Base-by-base conservation (phyloP, 371 early-diverging fungal genomes). In the Rhizopus delemar region DNA sequence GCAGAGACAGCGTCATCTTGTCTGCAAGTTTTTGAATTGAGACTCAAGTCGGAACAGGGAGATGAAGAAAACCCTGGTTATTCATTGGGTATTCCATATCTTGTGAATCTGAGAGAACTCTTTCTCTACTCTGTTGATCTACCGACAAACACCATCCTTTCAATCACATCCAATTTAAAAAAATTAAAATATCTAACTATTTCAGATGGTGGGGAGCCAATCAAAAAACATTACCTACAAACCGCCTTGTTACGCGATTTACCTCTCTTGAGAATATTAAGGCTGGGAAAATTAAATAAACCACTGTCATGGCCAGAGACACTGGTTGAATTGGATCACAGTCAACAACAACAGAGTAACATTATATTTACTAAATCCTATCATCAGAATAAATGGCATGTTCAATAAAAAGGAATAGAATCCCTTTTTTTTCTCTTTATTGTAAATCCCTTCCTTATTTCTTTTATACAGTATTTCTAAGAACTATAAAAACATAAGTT, bases 401-500 rank as follows among this genome's bases (percentile, higher is more conserved):
- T 55, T 55, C 41, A 34, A 34, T 34, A 51, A 15, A 34, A 46
- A 45, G 41, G n/a, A 22, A 35, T n/a, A 46, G 15, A 34, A 36
- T 12, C 31, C 11, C 41, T 38, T 29, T 34, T 59, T 16, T 53
- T 36, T 43, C 3, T 32, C 48, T 64, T 50, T 60, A 15, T 57
- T 50, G 35, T 51, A 56, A 51, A 56, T 41, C 33, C 59, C 34
- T 43, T n/a, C 29, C n/a, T 34, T 35, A 16, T 55, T 33, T 41
- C 51, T 22, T 66, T 66, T 73, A 73, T 57, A 68, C 70, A 46
- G 74, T 73, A 51, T 73, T 73, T 67, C 74, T 70, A 43, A 73
- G 56, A 22, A 73, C 74, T 73, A 67, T 22, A 32, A 32, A 38
- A 13, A 43, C 32, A n/a, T 12, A 38, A 32, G 6, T 13, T 8